These are phyloP conservation scores for Penicillium robsamsonii DNA, from an alignment of 495 filamentous ascomycete species.

Conservation along the genomic window DNA sequence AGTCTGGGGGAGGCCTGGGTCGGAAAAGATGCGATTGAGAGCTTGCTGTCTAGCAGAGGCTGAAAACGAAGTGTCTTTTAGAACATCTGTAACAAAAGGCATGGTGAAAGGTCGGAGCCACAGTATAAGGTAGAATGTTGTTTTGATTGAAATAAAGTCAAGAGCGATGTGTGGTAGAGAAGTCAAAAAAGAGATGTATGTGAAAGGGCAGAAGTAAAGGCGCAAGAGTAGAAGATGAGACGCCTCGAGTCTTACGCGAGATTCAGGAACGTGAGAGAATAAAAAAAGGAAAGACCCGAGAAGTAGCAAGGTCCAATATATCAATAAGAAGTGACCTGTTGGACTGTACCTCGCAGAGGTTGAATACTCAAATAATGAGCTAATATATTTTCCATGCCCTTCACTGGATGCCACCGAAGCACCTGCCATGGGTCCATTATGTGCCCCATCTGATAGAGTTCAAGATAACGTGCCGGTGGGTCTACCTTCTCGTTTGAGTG, in stretches of 20 bases:
- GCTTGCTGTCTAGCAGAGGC: constrained; percentile 22
- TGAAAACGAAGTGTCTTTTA: constrained; percentile 23
- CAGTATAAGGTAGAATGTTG: background rate
- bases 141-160: background rate
- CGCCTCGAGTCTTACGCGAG: background rate
- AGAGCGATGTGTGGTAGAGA: background rate
- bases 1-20: constrained; percentile 34
- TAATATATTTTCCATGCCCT: constrained; percentile 7
- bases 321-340: constrained; percentile 19
- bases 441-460: background rate
- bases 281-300: background rate
- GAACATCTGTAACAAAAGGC: constrained; percentile 23
- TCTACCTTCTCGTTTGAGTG: constrained; percentile 18
- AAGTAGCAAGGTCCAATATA: background rate
- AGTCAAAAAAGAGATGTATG: background rate
- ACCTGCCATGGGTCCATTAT: background rate
- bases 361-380: background rate
- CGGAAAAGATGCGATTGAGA: constrained; percentile 25
- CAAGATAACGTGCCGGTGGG: constrained; percentile 13
- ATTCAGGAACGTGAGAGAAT: background rate
- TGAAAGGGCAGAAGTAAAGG: background rate
- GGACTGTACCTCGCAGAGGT: constrained; percentile 24
- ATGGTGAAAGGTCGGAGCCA: constrained; percentile 14
- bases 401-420: background rate
- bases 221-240: background rate